Evolutionary conservation across 257 asterid species (phyloP), one percentile per base, ranked within the genome.

Genomic region (Penstemon newberryi): DNA sequence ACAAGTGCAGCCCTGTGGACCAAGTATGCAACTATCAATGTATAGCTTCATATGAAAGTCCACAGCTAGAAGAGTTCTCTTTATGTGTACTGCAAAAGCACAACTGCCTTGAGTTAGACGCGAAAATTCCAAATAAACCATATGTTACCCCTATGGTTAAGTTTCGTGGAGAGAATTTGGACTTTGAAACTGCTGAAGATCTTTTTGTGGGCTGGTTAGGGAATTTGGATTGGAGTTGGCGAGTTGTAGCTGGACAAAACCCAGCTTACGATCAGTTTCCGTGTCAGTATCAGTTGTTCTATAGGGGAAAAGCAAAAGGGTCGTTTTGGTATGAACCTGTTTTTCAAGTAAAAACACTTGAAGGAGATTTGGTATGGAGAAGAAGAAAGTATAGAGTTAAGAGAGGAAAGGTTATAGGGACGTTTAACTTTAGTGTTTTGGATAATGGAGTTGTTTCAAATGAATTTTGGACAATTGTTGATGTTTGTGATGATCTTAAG

Each of bases 231-330:
- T 93, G 97, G 97, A 90, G 98, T 74, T 93, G 98, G 98, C 87
- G 96, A 1, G 97, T 93, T 18, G 94, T 88, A 46, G 93, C 96
- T 0, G 98, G 98, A 47, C 97, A 93, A 70, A 93, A 93, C 83
- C 98, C 97, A 0, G 97, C 98, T 18, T 93, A 93, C 62, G 98
- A 93, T 75, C 97, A 90, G 74, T 93, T 90, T 51, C 98, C 98
- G 9, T 93, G 98, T 80, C 98, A 88, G 76, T 90, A 82, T 81
- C 98, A 93, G 80, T 70, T 93, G 47, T 93, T 88, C 79, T 93
- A 90, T 50, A 66, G 98, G 76, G 97, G 97, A 38, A 81, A 73
- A 73, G 96, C 97, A 4, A 93, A 75, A 77, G 97, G 98, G 51
- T 88, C 98, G 18, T 88, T 93, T 63, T 93, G 98, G 96, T 93